Conservation (phyloP, 1,284 basidiomycete species). For the Trametes hirsuta region DNA sequence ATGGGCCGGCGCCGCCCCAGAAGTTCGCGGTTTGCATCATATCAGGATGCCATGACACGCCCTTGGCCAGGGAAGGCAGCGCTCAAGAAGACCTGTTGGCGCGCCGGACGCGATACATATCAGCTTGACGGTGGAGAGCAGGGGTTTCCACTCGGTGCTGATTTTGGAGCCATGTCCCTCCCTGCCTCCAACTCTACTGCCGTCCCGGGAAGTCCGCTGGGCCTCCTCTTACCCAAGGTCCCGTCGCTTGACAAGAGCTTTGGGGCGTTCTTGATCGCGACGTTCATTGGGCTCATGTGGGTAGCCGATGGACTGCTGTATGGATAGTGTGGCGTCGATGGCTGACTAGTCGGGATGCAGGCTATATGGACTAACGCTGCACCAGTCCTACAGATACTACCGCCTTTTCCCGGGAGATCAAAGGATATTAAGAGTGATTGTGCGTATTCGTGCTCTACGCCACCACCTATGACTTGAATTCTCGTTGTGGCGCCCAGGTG, state of each 20-base stretch:
- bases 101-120: not conserved
- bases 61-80: not conserved
- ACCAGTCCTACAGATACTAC: constrained; percentile 11
- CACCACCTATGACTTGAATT: no score
- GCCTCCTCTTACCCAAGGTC: not conserved
- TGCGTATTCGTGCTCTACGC: not conserved
- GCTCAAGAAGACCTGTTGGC: not conserved
- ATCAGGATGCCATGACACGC: not conserved
- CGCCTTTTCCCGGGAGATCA: not conserved
- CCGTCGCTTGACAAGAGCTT: constrained; percentile 10
- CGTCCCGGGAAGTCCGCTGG: not conserved
- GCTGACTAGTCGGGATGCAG: not conserved
- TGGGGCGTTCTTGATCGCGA: constrained; percentile 1
- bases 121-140: not conserved
- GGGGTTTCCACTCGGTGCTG: no score
- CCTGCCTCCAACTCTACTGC: not conserved
- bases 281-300: constrained; percentile 2
- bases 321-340: not conserved
- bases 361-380: constrained; percentile 12
- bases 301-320: not conserved
- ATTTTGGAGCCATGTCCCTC: not conserved
- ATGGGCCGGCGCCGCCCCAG: not conserved
- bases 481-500: not conserved
- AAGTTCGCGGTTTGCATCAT: not conserved
- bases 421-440: not conserved